Evolutionary conservation across 768 basidiomycete genomes (phyloP).

Genomic region (Lepiota venenata): DNA sequence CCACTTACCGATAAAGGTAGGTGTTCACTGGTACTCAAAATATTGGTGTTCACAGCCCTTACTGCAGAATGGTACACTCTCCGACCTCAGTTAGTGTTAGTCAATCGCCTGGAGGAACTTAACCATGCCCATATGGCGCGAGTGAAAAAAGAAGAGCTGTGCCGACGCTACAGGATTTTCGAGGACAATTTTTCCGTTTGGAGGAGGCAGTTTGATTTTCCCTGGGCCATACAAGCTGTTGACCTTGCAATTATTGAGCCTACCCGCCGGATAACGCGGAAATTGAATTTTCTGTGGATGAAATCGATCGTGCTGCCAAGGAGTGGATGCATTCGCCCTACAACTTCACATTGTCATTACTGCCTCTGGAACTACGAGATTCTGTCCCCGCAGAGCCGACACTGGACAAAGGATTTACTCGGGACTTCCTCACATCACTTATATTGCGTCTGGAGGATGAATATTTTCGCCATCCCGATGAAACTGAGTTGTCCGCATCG

Average conservation of each 20-base stretch:
- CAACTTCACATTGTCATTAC: neutral
- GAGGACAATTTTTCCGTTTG: neutral
- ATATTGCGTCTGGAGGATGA: no score
- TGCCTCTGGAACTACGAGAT: neutral
- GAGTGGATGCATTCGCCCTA: neutral
- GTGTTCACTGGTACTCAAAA: neutral
- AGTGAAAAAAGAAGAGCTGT: neutral
- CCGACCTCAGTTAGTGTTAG: neutral
- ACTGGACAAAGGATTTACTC: no score
- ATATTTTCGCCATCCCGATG: no score
- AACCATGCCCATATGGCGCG: neutral
- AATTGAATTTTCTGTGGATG: neutral
- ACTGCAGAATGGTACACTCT: slow-evolving; percentile 1
- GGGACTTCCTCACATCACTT: no score
- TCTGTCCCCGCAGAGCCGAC: no score
- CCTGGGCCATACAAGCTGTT: neutral
- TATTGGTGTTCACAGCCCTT: neutral
- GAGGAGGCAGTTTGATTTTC: neutral
- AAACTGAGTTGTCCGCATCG: no score
- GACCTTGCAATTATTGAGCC: slow-evolving; percentile 2
- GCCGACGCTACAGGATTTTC: neutral
- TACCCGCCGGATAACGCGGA: neutral
- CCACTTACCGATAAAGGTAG: neutral
- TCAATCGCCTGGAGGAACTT: neutral
- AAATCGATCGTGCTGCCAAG: neutral